Base-by-base conservation (phyloP, 768 basidiomycete genomes). In the Mycena pura region DNA sequence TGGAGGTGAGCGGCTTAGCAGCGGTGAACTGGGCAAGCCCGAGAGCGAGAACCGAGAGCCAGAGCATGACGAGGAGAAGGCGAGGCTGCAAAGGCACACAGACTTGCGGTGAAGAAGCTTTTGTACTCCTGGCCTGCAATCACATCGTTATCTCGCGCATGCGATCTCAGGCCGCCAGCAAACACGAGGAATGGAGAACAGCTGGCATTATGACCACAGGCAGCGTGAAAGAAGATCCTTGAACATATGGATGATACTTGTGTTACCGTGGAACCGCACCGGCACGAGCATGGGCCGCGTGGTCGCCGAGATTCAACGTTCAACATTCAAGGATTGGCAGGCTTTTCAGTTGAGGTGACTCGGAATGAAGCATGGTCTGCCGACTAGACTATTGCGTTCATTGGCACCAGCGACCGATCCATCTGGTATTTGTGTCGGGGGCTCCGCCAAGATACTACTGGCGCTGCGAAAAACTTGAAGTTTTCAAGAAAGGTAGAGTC, bases 1-100 rank as follows among this genome's bases (percentile, higher is more conserved):
- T 77, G 34, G 28, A 36, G 21, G 65, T 25, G 65, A 79, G 69
- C 36, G 77, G 71, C 65, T 74, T 71, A 60, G 77, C 72, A 47
- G 65, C 59, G 47, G 63, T 60, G 50, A 72, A 57, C 22, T 69
- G 68, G 50, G 64, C 64, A 58, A 73, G 66, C 27, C 41, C 70
- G 39, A 76, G 57, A 45, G 73, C 66, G 56, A 71, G 46, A 21
- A 64, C 59, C 43, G 72, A 60, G 27, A 71, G 68, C 72, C 69
- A 68, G 53, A 72, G 56, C 72, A 72, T 75, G 65, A 29, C 19
- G 56, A 40, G 24, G 17, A 44, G 52, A 34, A 17, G 57, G n/a
- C 11, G 36, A 45, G 41, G 57, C 32, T 34, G 19, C 17, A 32
- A 40, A 29, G 13, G 32, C 13, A 27, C 21, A 47, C 4, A 40